phyloP scores from a whole-genome alignment of 2,329 filamentous ascomycete species.

The Zymoseptoria brevis region DNA sequence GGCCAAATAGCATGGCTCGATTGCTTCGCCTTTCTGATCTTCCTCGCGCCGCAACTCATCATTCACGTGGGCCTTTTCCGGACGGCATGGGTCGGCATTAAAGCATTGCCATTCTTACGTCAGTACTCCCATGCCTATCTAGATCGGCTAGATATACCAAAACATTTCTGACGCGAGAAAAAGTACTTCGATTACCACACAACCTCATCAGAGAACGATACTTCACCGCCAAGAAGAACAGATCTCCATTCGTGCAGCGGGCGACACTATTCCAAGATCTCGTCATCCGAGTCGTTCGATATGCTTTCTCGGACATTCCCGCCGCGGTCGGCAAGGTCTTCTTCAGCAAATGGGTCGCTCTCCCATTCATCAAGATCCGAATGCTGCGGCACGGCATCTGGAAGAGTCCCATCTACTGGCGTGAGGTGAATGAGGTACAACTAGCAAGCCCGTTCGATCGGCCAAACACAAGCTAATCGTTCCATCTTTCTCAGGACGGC shows the following conservation, averaged over 20 bases:
- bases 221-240: slow-evolving; percentile 38
- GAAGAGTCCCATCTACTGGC: slow-evolving; percentile 56
- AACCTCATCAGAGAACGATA: slow-evolving; percentile 53
- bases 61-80: slow-evolving; percentile 56
- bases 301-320: slow-evolving; percentile 66
- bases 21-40: slow-evolving; percentile 63
- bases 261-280: slow-evolving; percentile 70
- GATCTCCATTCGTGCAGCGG: slow-evolving; percentile 57
- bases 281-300: slow-evolving; percentile 68
- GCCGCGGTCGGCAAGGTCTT: slow-evolving; percentile 64
- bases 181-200: slow-evolving; percentile 50
- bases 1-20: slow-evolving; percentile 67
- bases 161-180: not conserved
- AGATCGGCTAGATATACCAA: not conserved
- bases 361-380: slow-evolving; percentile 68
- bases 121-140: slow-evolving; percentile 17
- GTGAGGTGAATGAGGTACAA: slow-evolving; percentile 47
- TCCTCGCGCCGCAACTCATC: slow-evolving; percentile 64
- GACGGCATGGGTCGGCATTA: slow-evolving; percentile 51
- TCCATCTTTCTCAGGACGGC: slow-evolving; percentile 10
- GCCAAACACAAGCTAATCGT: not conserved
- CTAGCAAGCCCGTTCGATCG: not conserved
- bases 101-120: slow-evolving; percentile 65
- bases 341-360: slow-evolving; percentile 63
- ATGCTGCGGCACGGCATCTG: slow-evolving; percentile 65